phyloP scores from a whole-genome alignment of 2,329 filamentous ascomycete genomes.

The Pestalotiopsis sp. region DNA sequence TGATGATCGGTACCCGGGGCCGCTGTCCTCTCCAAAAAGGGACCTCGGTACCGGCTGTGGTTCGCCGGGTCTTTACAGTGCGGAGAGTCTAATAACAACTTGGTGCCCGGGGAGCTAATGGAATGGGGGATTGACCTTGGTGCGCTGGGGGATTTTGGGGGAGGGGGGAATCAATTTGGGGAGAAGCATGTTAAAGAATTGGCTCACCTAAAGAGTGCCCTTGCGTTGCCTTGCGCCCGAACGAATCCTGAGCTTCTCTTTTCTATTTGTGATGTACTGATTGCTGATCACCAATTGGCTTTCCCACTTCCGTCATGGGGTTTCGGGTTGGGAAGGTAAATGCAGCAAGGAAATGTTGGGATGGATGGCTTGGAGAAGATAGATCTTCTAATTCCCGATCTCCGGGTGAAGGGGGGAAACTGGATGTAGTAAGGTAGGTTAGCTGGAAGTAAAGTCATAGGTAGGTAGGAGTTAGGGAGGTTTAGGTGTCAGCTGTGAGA shows the following conservation, averaged over 20 bases:
- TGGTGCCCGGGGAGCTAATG: not conserved
- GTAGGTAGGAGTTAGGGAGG: not conserved
- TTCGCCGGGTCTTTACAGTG: constrained; percentile 7
- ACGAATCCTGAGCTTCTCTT: not conserved
- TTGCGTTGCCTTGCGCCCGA: not conserved
- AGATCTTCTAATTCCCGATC: not conserved
- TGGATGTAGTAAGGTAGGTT: not conserved
- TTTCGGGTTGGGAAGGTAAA: not conserved
- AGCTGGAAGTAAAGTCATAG: not conserved
- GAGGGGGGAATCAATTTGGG: not conserved
- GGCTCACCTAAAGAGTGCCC: not conserved
- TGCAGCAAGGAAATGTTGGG: not conserved
- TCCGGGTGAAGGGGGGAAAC: constrained; percentile 3
- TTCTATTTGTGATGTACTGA: not conserved
- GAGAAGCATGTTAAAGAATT: not conserved
- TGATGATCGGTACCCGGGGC: not conserved
- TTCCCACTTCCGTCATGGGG: not conserved
- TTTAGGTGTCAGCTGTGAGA: not conserved
- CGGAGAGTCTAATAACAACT: not conserved
- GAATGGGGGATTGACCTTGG: not conserved
- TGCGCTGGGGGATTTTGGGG: not conserved
- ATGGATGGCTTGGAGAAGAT: not conserved
- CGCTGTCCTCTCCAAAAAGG: not conserved
- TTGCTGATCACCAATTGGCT: not conserved
- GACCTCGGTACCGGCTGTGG: constrained; percentile 11